phyloP scores from a whole-genome alignment of 768 basidiomycete genomes.

The Mycena indigotica region DNA sequence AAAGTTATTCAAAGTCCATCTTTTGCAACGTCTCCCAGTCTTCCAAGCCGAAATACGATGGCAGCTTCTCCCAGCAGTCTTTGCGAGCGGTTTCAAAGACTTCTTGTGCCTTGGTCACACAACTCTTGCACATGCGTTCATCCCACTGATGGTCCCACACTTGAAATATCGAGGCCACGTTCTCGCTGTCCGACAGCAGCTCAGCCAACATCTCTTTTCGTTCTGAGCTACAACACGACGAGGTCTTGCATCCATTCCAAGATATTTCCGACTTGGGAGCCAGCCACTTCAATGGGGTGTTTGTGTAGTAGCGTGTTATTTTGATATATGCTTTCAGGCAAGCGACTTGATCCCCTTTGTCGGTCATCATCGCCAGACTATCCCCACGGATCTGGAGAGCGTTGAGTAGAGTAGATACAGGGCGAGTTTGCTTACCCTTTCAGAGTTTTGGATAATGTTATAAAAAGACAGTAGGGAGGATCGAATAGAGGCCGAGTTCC shows the following conservation, averaged over 20 bases:
- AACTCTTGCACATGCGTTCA: not conserved
- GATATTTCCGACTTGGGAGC: no score
- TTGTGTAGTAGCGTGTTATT: not conserved
- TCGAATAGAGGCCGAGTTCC: slow-evolving; percentile 12
- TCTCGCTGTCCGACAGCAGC: no score
- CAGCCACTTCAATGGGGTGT: not conserved
- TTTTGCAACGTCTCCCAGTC: slow-evolving; percentile 8
- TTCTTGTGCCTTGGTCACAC: not conserved
- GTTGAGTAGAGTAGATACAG: not conserved
- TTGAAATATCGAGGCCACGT: not conserved
- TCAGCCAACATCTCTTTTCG: no score
- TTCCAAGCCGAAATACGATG: slow-evolving; percentile 6
- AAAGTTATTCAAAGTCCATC: slow-evolving; percentile 9
- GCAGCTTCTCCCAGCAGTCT: slow-evolving; percentile 8
- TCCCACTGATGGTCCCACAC: slow-evolving; percentile 4
- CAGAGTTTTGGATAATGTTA: not conserved
- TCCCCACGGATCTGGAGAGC: not conserved
- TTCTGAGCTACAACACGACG: no score
- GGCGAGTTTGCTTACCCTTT: not conserved
- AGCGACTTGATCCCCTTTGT: not conserved
- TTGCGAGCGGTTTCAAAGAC: not conserved
- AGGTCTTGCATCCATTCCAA: no score
- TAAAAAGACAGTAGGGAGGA: slow-evolving; percentile 5
- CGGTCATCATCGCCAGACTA: not conserved
- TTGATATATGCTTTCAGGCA: not conserved